Percentiles rank a stretch among this genome's conserved stretches.
Conservation (phyloP, 352 stramenopile genomes). For the Phytophthora multivora region DNA sequence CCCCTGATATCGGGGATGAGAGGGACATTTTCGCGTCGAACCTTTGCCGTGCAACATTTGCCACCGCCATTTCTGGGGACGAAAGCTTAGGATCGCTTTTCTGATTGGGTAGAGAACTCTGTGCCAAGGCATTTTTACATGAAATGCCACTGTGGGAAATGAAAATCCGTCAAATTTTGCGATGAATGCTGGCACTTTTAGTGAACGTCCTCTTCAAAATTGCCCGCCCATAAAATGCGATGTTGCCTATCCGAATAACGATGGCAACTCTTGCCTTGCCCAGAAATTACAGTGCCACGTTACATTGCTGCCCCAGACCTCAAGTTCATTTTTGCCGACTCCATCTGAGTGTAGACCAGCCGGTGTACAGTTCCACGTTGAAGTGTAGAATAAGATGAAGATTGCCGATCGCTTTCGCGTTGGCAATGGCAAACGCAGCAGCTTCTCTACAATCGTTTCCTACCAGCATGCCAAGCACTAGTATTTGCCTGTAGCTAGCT, state of each 20-base stretch:
- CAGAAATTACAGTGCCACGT: conserved; percentile 6
- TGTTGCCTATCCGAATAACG: conserved; percentile 1
- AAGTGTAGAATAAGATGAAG: conserved; percentile 19
- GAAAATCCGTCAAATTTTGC: not conserved
- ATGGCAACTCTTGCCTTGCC: not conserved
- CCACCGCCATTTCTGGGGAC: conserved; percentile 6
- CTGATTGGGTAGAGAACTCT: not conserved
- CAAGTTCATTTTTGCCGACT: conserved; percentile 9
- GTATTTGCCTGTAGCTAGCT: no score
- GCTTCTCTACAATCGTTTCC: no score
- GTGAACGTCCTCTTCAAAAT: not conserved
- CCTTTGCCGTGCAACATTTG: not conserved
- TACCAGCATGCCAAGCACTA: no score
- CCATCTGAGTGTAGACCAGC: not conserved
- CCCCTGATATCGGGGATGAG: conserved; percentile 22
- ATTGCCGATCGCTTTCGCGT: not conserved
- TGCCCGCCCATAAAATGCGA: not conserved
- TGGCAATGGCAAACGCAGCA: not conserved
- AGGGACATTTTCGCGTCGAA: conserved; percentile 5
- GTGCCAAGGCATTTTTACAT: not conserved
- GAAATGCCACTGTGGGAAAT: not conserved
- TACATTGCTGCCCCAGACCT: conserved; percentile 4
- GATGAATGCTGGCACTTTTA: not conserved
- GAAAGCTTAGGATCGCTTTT: not conserved
- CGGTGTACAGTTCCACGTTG: conserved; percentile 12